These are phyloP conservation scores for Thyridium curvatum DNA, from an alignment of 2,329 filamentous ascomycete genomes.

Conservation along the genomic window DNA sequence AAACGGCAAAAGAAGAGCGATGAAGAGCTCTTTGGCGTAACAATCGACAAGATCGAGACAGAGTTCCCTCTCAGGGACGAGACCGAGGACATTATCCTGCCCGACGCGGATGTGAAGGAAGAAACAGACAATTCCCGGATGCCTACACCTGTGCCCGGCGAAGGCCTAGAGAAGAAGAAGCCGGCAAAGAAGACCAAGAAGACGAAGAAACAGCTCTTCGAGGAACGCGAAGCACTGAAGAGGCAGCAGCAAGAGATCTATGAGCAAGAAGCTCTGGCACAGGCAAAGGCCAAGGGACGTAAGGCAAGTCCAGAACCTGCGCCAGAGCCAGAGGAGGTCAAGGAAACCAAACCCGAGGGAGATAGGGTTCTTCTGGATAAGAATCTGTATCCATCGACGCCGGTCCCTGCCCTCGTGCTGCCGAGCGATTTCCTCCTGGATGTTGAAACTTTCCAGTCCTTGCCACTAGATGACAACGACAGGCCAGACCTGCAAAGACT, in stretches of 20 bases:
- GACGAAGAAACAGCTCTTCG: slow-evolving; percentile 69
- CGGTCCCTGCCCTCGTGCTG: slow-evolving; percentile 37
- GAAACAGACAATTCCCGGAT: slow-evolving; percentile 37
- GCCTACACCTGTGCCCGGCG: slow-evolving; percentile 36
- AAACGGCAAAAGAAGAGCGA: slow-evolving; percentile 78
- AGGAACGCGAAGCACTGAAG: slow-evolving; percentile 58
- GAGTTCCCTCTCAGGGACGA: slow-evolving; percentile 40
- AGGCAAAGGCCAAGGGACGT: slow-evolving; percentile 23
- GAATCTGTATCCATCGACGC: slow-evolving; percentile 41
- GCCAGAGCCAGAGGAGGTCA: slow-evolving; percentile 14
- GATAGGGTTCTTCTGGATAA: slow-evolving; percentile 23
- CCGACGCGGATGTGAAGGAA: slow-evolving; percentile 41
- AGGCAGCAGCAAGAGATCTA: slow-evolving; percentile 44
- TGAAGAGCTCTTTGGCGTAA: slow-evolving; percentile 69
- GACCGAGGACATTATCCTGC: slow-evolving; percentile 42
- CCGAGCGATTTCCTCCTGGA: slow-evolving; percentile 39
- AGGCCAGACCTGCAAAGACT: slow-evolving; percentile 42
- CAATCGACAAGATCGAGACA: slow-evolving; percentile 45
- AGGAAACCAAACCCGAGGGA: slow-evolving; percentile 12
- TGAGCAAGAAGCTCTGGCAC: slow-evolving; percentile 35
- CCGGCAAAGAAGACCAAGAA: slow-evolving; percentile 67
- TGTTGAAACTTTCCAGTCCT: slow-evolving; percentile 34
- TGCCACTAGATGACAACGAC: slow-evolving; percentile 38
- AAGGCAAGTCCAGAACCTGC: slow-evolving; percentile 25
- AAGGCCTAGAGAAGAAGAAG: slow-evolving; percentile 48